These are phyloP conservation scores for Tulasnella calospora DNA, from an alignment of 768 basidiomycete species.

Conservation along the genomic window DNA sequence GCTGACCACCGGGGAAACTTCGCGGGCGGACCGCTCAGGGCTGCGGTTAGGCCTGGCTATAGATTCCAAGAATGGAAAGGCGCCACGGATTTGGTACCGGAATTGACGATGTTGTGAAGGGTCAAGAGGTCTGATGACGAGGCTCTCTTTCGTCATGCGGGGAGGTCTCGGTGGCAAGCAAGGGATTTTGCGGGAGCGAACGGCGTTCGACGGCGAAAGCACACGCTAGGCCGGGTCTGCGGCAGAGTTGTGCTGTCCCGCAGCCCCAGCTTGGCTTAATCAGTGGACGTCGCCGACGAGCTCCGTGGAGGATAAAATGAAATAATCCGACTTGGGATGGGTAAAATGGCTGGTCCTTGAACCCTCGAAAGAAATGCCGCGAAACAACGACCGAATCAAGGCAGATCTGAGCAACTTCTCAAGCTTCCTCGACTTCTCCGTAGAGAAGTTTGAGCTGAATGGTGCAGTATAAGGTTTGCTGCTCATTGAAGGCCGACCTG, in stretches of 20 bases:
- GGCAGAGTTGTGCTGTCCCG: neutral
- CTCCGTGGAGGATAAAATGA: neutral
- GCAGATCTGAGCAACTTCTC: neutral
- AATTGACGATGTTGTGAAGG: neutral
- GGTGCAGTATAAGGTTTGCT: neutral
- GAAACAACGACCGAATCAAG: neutral
- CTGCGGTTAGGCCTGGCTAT: neutral
- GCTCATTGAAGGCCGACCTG: neutral
- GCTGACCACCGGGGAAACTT: neutral
- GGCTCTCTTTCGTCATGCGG: neutral
- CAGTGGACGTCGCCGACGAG: neutral
- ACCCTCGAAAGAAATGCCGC: neutral
- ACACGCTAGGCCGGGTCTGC: neutral
- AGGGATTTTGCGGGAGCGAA: neutral
- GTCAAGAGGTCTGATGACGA: slow-evolving; percentile 6
- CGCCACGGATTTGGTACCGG: neutral
- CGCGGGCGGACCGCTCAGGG: neutral
- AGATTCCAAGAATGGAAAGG: neutral
- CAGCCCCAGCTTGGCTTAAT: neutral
- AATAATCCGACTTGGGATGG: too few species aligned
- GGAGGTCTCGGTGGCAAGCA: neutral
- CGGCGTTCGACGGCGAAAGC: neutral
- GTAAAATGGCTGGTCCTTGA: neutral
- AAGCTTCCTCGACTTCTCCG: neutral
- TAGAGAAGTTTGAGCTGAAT: neutral